Base-by-base conservation (phyloP, 2,329 filamentous ascomycete genomes). In the Colletotrichum filicis region DNA sequence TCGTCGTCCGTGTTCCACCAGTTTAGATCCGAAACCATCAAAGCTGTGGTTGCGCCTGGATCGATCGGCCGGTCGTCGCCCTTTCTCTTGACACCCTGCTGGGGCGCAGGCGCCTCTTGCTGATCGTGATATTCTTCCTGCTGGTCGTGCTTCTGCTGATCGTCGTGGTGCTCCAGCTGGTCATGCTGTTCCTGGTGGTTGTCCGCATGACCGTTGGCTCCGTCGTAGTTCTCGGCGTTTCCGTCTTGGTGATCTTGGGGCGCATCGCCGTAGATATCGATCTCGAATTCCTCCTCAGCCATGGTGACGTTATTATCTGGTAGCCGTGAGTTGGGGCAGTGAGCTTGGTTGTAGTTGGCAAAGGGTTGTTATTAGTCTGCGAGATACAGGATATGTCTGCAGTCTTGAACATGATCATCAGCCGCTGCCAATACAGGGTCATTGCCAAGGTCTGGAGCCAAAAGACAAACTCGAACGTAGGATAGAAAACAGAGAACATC, bases 1-100 rank as follows among this genome's bases (percentile, higher is more conserved):
- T 98, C 95, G 79, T 99, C 97, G 80, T 99, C 97, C 2, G 94
- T 97, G 35, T 92, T 95, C 96, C 96, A 98, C 97, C 97, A 99
- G 82, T 94, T 93, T 11, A 99, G 87, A 62, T 98, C 97, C 3
- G 94, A 95, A 66, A 98, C 90, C 81, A 97, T 91, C 35, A 98
- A 84, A 0, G 95, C 95, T 28, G 91, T 87, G 1, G 90, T 92
- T 2, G 90, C 90, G 68, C 85, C 85, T 2, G 88, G 86, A 74
- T 92, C 91, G 62, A 91, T 85, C 4, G 88, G 87, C 28, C 90
- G 80, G 32, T 90, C 88, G 72, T 91, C 90, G 66, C 88, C 87
- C 80, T 92, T 92, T 69, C 90, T 85, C 83, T 92, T 92, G 7
- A 87, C 85, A 12, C 90, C 90, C 76, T 92, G 87, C 68, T 86